A percentile compares a stretch with the other conserved stretches of the same genome.
Evolutionary conservation across 495 filamentous ascomycete species (phyloP).

Genomic region (Astrocystis sublimbata): DNA sequence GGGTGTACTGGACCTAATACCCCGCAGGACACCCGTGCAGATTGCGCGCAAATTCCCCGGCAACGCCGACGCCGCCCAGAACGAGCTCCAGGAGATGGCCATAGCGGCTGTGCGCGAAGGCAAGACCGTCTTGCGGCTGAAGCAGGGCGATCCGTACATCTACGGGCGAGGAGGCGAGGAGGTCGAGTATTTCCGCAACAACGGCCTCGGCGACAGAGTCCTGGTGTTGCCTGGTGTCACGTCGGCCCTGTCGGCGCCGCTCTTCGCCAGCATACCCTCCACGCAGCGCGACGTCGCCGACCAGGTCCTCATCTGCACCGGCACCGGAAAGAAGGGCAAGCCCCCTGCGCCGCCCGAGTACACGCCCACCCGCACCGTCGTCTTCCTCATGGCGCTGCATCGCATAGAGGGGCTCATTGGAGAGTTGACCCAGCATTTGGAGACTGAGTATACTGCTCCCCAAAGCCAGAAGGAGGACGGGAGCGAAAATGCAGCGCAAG

Average conservation of each 20-base stretch:
- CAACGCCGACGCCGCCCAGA: conserved; percentile 90
- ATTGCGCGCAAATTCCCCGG: conserved; percentile 98
- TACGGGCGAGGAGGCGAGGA: conserved; percentile 96
- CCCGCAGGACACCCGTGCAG: conserved; percentile 82
- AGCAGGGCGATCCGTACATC: conserved; percentile 95
- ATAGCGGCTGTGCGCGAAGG: conserved; percentile 70
- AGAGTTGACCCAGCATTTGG: conserved; percentile 54
- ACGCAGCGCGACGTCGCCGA: conserved; percentile 91
- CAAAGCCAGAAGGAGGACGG: conserved; percentile 32
- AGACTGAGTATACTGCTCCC: conserved; percentile 32
- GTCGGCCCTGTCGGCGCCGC: conserved; percentile 77
- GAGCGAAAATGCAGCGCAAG: background rate
- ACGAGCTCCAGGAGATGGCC: conserved; percentile 82
- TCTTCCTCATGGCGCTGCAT: conserved; percentile 97
- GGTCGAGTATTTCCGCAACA: conserved; percentile 74
- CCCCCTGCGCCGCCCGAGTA: conserved; percentile 78
- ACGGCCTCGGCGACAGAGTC: conserved; percentile 62
- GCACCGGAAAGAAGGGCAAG: conserved; percentile 90
- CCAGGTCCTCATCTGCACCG: conserved; percentile 90
- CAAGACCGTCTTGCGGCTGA: conserved; percentile 79
- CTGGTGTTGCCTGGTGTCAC: conserved; percentile 88
- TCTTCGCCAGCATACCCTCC: conserved; percentile 84
- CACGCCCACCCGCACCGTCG: conserved; percentile 73
- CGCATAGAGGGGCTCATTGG: conserved; percentile 70
- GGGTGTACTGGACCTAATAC: conserved; percentile 83